Evolutionary conservation across 176 grass and related monocot genomes (phyloP).

Genomic region (Zoysia pacifica): DNA sequence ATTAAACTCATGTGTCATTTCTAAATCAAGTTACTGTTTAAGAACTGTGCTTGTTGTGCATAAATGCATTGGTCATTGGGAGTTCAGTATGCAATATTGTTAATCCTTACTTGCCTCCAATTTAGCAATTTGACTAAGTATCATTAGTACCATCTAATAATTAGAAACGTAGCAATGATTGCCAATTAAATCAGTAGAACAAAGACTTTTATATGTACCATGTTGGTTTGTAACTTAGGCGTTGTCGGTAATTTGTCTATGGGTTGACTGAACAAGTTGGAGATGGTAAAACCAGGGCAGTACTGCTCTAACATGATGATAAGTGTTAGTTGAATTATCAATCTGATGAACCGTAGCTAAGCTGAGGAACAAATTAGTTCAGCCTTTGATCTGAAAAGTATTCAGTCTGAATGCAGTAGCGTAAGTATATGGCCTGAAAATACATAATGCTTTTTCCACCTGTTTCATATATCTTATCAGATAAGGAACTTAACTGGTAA

Average conservation of each 20-base stretch:
- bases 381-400: not conserved
- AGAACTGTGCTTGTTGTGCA: not conserved
- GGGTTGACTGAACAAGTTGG: not conserved
- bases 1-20: constrained; percentile 7
- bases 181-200: not conserved
- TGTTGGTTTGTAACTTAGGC: constrained; percentile 4
- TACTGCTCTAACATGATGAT: constrained; percentile 19
- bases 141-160: constrained; percentile 2
- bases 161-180: not conserved
- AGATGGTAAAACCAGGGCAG: constrained; percentile 1
- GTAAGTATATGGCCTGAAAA: constrained; percentile 2
- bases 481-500: constrained; percentile 11
- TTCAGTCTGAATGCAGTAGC: not conserved
- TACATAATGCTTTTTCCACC: constrained; percentile 12
- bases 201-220: not conserved
- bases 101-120: not conserved
- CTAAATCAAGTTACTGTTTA: not conserved
- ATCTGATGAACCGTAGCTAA: constrained; percentile 33
- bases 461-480: constrained; percentile 23
- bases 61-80: not conserved
- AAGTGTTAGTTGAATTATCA: not conserved
- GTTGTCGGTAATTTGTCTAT: not conserved
- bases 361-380: not conserved
- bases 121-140: constrained; percentile 16
- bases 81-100: not conserved